phyloP scores from a whole-genome alignment of 78 protist species.

The Chrysochromulina tobinii region DNA sequence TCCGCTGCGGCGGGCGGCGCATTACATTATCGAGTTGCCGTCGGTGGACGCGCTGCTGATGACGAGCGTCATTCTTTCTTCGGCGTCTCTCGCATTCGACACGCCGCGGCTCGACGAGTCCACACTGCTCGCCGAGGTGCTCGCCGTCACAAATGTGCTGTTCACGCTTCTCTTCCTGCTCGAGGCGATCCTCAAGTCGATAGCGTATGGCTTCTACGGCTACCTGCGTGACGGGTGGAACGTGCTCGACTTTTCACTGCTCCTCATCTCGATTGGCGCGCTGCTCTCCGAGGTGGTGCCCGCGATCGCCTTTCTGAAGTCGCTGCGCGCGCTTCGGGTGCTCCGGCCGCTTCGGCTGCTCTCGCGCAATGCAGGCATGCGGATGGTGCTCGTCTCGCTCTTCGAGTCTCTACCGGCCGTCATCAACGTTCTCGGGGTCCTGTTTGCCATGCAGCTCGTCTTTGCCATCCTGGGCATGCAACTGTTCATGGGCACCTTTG shows the following conservation, averaged over 20 bases:
- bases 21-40: no score
- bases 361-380: not conserved
- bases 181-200: not conserved
- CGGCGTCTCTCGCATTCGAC: not conserved
- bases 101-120: not conserved
- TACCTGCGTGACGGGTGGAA: constrained; percentile 16
- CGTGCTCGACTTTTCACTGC: constrained; percentile 35
- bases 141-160: not conserved
- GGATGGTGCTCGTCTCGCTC: not conserved
- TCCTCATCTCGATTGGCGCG: not conserved
- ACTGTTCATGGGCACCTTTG: not conserved
- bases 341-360: constrained; percentile 23
- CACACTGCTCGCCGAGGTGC: not conserved
- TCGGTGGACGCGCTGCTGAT: not conserved
- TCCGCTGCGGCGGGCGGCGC: no score
- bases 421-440: not conserved
- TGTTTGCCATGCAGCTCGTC: not conserved
- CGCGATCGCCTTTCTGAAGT: not conserved
- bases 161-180: not conserved
- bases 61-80: not conserved
- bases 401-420: not conserved
- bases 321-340: not conserved
- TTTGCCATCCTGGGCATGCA: constrained; percentile 11
- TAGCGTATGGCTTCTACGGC: not conserved
- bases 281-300: no score